A percentile compares a stretch with the other conserved stretches of the same genome.
phyloP scores from a whole-genome alignment of 106 monocot species.

The Dendrobium catenatum region DNA sequence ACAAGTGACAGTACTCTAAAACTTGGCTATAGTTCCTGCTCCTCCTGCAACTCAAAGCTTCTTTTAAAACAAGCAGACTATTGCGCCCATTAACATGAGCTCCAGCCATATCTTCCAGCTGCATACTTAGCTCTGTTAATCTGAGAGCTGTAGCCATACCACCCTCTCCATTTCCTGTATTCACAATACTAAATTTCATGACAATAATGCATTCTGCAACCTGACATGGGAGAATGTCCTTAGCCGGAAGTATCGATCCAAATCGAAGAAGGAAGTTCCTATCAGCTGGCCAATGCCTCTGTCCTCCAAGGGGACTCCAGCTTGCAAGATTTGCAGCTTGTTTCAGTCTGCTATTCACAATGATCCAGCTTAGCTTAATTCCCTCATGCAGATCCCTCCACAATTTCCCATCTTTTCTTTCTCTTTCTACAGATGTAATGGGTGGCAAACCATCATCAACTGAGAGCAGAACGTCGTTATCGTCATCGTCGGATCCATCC shows the following conservation, averaged over 20 bases:
- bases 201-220: slow-evolving; percentile 42
- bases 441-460: slow-evolving; percentile 27
- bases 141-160: slow-evolving; percentile 16
- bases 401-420: slow-evolving; percentile 41
- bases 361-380: slow-evolving; percentile 40
- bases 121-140: slow-evolving; percentile 44
- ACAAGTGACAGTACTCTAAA: slow-evolving; percentile 35
- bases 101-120: slow-evolving; percentile 41
- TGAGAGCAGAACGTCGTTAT: slow-evolving; percentile 15
- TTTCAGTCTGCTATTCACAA: slow-evolving; percentile 35
- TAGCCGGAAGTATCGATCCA: slow-evolving; percentile 45
- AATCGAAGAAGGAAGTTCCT: slow-evolving; percentile 33
- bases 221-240: slow-evolving; percentile 36
- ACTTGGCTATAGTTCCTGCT: slow-evolving; percentile 42
- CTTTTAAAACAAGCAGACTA: slow-evolving; percentile 41
- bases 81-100: slow-evolving; percentile 45
- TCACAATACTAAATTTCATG: slow-evolving; percentile 31
- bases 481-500: slow-evolving; percentile 4
- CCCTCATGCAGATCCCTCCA: slow-evolving; percentile 40
- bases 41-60: slow-evolving; percentile 33
- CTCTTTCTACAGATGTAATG: slow-evolving; percentile 32
- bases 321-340: slow-evolving; percentile 50
- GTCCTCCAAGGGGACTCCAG: slow-evolving; percentile 44
- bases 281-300: slow-evolving; percentile 49
- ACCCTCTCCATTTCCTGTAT: slow-evolving; percentile 15